These are phyloP conservation scores for Leishmania major DNA, from an alignment of 208 protist species.

Conservation along the genomic window DNA sequence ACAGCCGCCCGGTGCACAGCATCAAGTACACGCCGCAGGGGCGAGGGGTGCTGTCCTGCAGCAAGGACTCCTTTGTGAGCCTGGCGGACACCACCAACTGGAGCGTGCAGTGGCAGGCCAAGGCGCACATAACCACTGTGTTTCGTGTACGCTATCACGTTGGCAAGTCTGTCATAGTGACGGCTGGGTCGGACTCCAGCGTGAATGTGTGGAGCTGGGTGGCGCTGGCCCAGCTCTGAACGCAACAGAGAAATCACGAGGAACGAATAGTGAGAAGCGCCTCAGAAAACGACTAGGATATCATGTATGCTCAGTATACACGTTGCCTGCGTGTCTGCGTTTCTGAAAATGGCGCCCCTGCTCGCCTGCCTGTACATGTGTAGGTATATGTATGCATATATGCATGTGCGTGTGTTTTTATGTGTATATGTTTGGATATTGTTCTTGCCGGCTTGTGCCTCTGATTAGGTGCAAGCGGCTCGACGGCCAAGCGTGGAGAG, in stretches of 20 bases:
- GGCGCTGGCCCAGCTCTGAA: conserved; percentile 31
- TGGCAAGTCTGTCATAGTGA: conserved; percentile 42
- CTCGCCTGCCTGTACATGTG: neutral
- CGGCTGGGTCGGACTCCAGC: conserved; percentile 40
- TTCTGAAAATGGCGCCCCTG: neutral
- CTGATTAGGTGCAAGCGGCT: no score
- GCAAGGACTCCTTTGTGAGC: conserved; percentile 50
- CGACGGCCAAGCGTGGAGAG: neutral
- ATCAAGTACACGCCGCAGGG: conserved; percentile 50
- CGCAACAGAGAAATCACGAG: neutral
- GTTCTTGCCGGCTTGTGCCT: neutral
- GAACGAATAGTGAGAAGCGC: neutral
- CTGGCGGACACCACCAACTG: conserved; percentile 45
- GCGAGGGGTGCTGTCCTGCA: conserved; percentile 53
- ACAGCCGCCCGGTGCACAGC: conserved; percentile 61
- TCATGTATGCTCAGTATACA: neutral
- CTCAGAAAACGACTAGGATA: neutral
- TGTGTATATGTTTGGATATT: no score
- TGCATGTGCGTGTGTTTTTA: no score
- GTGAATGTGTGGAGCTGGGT: conserved; percentile 75
- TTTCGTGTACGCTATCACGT: conserved; percentile 59
- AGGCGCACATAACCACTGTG: conserved; percentile 53
- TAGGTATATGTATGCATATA: no score
- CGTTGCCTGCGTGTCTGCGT: conserved; percentile 25
- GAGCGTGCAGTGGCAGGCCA: conserved; percentile 52